Conservation (phyloP, 306 rosid genomes). For the Sphenostylis stenocarpa region DNA sequence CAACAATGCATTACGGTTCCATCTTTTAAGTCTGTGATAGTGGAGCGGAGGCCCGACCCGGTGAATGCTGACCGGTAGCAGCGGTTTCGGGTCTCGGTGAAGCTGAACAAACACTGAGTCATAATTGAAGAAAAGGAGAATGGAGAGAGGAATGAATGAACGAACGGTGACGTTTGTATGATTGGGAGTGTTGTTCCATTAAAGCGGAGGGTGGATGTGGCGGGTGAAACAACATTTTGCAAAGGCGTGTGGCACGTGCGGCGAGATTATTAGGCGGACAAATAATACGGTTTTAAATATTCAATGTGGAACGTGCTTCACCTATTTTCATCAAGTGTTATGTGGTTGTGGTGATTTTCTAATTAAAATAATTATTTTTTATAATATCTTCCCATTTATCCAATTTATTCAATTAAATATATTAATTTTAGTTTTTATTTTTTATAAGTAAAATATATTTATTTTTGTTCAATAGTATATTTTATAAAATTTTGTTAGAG, state of each 20-base stretch:
- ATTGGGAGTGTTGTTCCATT: neutral
- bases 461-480: no score
- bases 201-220: neutral
- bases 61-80: slow-evolving; percentile 53
- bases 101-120: slow-evolving; percentile 61
- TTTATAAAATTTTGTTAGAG: no score
- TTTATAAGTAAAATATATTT: no score
- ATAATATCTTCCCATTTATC: no score
- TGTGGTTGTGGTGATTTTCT: no score
- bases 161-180: neutral
- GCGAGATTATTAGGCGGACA: no score
- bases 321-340: no score
- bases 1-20: slow-evolving; percentile 81
- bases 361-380: no score
- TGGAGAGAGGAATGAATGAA: neutral
- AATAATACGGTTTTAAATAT: no score
- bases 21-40: slow-evolving; percentile 57
- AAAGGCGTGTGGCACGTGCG: neutral
- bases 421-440: no score
- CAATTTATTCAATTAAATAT: no score
- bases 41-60: slow-evolving; percentile 67
- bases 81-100: slow-evolving; percentile 58
- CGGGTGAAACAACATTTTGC: neutral
- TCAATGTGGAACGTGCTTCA: no score
- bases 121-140: neutral